Conservation (phyloP, 2,329 filamentous ascomycete genomes). For the Paracoccidioides brasiliensis region DNA sequence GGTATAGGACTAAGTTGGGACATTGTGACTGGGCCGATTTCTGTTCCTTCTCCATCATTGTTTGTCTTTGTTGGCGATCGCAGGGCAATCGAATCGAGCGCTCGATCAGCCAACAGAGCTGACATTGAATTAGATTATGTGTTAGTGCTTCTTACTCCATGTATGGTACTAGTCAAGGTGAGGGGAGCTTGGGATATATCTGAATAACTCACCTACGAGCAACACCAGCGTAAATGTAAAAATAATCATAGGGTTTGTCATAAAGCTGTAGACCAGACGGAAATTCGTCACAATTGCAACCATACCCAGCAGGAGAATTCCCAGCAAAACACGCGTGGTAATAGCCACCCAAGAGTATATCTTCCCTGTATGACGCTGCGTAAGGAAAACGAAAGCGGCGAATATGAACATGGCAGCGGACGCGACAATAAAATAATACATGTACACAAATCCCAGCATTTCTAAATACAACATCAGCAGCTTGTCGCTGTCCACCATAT, state of each 20-base stretch:
- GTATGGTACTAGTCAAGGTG: background rate
- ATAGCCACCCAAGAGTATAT: conserved; percentile 17
- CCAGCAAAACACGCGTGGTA: conserved; percentile 19
- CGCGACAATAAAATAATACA: conserved; percentile 29
- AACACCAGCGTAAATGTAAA: conserved; percentile 23
- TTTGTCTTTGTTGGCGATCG: background rate
- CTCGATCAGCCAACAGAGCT: conserved; percentile 2
- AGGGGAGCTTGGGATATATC: background rate
- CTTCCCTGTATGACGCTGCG: conserved; percentile 15
- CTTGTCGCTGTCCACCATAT: conserved; percentile 19
- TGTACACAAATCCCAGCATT: conserved; percentile 27
- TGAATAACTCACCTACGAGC: conserved; percentile 15
- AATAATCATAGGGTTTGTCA: conserved; percentile 29
- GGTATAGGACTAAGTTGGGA: background rate
- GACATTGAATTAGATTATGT: background rate
- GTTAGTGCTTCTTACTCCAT: background rate
- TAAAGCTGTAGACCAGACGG: conserved; percentile 24
- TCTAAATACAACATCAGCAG: conserved; percentile 26
- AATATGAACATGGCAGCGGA: conserved; percentile 26
- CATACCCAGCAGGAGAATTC: conserved; percentile 18
- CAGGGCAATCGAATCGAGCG: conserved; percentile 1
- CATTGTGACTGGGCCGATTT: background rate
- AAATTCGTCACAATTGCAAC: conserved; percentile 22
- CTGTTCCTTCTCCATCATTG: background rate
- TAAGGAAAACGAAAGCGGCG: conserved; percentile 21